A percentile compares a stretch with the other conserved stretches of the same genome.
Conservation (phyloP, 2,329 filamentous ascomycete species). For the Fusarium papillatum region DNA sequence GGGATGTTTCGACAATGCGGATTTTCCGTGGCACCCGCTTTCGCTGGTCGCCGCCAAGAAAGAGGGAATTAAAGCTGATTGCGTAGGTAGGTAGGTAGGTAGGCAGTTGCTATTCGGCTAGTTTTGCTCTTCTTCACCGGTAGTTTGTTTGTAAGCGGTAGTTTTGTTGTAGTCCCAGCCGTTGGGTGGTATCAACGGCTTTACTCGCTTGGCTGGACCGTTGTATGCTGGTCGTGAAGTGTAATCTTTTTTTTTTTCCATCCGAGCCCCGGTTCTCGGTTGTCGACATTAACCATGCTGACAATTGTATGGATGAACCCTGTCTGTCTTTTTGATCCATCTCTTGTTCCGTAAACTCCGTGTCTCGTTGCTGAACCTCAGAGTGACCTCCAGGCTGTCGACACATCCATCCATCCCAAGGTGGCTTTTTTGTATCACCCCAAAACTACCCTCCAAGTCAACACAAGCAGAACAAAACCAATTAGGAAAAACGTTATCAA, state of each 20-base stretch:
- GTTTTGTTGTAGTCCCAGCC: not conserved
- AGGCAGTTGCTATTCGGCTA: not conserved
- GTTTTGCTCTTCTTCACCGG: not conserved
- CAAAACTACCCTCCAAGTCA: not conserved
- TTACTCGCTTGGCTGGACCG: not conserved
- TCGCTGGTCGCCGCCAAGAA: conserved; percentile 21
- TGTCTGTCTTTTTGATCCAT: not conserved
- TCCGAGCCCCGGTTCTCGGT: not conserved
- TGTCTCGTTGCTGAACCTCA: not conserved
- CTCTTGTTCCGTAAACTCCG: not conserved
- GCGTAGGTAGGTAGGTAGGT: no score
- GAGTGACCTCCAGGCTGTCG: not conserved
- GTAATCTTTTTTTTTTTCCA: not conserved
- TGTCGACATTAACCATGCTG: not conserved
- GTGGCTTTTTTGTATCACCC: conserved; percentile 2
- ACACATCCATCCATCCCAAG: not conserved
- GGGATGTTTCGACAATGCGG: conserved; percentile 24
- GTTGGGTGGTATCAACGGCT: not conserved
- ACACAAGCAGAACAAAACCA: not conserved
- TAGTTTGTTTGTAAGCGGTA: not conserved
- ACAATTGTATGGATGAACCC: not conserved
- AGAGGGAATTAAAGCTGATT: conserved; percentile 7
- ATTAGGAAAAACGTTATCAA: not conserved
- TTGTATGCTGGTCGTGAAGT: not conserved
- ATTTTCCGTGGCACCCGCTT: conserved; percentile 20